These are phyloP conservation scores for Xylaria curta DNA, from an alignment of 495 filamentous ascomycete genomes.

Conservation along the genomic window DNA sequence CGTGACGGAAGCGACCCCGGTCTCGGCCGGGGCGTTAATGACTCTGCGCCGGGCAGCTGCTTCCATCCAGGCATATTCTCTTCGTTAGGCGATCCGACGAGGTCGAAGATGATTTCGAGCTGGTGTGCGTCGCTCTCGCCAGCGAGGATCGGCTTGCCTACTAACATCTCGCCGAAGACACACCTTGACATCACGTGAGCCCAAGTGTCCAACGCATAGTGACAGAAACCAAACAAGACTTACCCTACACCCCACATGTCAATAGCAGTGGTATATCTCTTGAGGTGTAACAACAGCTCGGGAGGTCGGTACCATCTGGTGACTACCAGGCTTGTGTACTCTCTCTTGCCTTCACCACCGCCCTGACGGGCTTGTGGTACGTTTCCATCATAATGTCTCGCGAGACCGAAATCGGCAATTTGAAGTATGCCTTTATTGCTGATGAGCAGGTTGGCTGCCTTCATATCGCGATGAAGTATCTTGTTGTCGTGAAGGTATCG, in stretches of 20 bases:
- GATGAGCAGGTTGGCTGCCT: slow-evolving; percentile 96
- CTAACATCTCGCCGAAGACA: slow-evolving; percentile 98
- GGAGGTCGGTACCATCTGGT: slow-evolving; percentile 97
- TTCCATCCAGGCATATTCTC: slow-evolving; percentile 94
- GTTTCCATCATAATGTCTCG: slow-evolving; percentile 88
- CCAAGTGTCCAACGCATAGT: background rate
- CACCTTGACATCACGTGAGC: slow-evolving; percentile 64
- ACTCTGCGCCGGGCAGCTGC: slow-evolving; percentile 79
- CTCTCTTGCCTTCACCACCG: slow-evolving; percentile 81
- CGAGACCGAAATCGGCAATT: slow-evolving; percentile 97
- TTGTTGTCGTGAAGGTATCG: slow-evolving; percentile 87
- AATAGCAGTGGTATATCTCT: slow-evolving; percentile 91
- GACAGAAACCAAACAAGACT: slow-evolving; percentile 34
- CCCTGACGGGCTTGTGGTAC: slow-evolving; percentile 80
- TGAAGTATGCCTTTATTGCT: slow-evolving; percentile 93
- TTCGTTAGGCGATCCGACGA: slow-evolving; percentile 91
- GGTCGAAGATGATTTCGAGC: slow-evolving; percentile 85
- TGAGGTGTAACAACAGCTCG: slow-evolving; percentile 85
- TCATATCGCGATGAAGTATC: slow-evolving; percentile 97
- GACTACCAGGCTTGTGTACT: slow-evolving; percentile 94
- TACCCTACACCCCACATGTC: slow-evolving; percentile 98
- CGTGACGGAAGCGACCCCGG: slow-evolving; percentile 69
- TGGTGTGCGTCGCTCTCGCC: slow-evolving; percentile 90
- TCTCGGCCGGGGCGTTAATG: slow-evolving; percentile 67
- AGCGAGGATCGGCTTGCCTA: slow-evolving; percentile 88